Percentiles rank a stretch among this genome's conserved stretches.
Conservation (phyloP, 305 asterid genomes). For the Striga hermonthica region DNA sequence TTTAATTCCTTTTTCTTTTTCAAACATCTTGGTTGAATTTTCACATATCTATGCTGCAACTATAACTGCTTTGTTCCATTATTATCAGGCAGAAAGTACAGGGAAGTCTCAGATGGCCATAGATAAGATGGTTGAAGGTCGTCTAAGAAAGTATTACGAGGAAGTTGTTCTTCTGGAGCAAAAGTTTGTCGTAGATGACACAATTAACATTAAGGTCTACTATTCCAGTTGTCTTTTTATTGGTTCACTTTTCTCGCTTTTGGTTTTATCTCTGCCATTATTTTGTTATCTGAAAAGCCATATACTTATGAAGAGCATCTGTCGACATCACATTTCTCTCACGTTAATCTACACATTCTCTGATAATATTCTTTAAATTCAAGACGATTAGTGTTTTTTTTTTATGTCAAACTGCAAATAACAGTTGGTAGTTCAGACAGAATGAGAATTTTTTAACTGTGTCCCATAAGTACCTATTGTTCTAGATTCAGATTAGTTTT, state of each 20-base stretch:
- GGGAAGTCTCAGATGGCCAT: slow-evolving; percentile 85
- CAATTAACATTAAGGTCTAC: slow-evolving; percentile 64
- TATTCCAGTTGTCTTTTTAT: slow-evolving; percentile 16
- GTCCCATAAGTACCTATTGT: slow-evolving; percentile 21
- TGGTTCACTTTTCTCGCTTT: slow-evolving; percentile 8
- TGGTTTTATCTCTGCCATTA: slow-evolving; percentile 22
- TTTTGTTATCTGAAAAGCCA: slow-evolving; percentile 10
- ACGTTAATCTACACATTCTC: background rate
- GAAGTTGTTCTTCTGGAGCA: slow-evolving; percentile 98
- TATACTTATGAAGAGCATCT: slow-evolving; percentile 16
- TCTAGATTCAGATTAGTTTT: background rate
- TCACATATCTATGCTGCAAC: slow-evolving; percentile 20
- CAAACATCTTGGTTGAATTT: slow-evolving; percentile 9
- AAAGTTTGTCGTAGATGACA: slow-evolving; percentile 76
- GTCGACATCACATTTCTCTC: slow-evolving; percentile 15
- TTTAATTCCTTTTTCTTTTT: background rate
- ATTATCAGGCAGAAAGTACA: slow-evolving; percentile 76
- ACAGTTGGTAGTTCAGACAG: slow-evolving; percentile 1
- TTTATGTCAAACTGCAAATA: slow-evolving; percentile 8
- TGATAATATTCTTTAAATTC: slow-evolving; percentile 13
- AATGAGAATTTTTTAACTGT: slow-evolving; percentile 1
- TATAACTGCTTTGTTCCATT: slow-evolving; percentile 26
- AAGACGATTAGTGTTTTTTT: slow-evolving; percentile 2
- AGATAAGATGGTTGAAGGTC: slow-evolving; percentile 95
- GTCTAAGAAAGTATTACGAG: slow-evolving; percentile 82